Evolutionary conservation across 2,329 filamentous ascomycete species (phyloP).

Genomic region (Penicillium verrucosum): DNA sequence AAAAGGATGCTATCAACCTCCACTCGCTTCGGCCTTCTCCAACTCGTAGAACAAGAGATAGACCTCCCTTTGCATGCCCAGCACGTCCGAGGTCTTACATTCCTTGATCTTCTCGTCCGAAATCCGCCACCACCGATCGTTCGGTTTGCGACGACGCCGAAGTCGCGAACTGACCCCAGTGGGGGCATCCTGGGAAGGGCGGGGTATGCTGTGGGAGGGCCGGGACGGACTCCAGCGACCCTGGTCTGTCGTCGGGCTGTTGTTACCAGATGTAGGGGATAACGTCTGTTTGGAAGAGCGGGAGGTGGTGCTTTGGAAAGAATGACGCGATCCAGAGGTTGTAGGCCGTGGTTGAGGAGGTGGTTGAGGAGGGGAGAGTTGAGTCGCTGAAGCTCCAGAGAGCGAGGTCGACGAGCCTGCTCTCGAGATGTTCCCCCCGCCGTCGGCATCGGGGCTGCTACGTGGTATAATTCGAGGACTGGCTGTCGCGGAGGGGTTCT

Average conservation of each 20-base stretch:
- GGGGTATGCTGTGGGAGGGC: conserved; percentile 24
- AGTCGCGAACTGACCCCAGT: conserved; percentile 37
- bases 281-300: conserved; percentile 26
- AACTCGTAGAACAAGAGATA: conserved; percentile 96
- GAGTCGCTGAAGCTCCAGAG: conserved; percentile 25
- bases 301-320: conserved; percentile 32
- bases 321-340: conserved; percentile 34
- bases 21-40: conserved; percentile 48
- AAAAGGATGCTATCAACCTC: not conserved
- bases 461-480: conserved; percentile 48
- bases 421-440: conserved; percentile 30
- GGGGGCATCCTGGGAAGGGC: conserved; percentile 24
- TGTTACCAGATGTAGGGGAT: conserved; percentile 21
- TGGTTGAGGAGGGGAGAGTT: conserved; percentile 19
- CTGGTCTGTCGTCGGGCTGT: conserved; percentile 26
- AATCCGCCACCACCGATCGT: conserved; percentile 92
- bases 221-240: conserved; percentile 27
- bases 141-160: conserved; percentile 59
- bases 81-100: conserved; percentile 83
- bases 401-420: conserved; percentile 35
- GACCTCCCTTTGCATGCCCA: conserved; percentile 92
- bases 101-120: conserved; percentile 97
- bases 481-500: conserved; percentile 48
- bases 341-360: conserved; percentile 24
- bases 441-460: conserved; percentile 30